phyloP scores from a whole-genome alignment of 148 eudicot species.

The Simmondsia chinensis region DNA sequence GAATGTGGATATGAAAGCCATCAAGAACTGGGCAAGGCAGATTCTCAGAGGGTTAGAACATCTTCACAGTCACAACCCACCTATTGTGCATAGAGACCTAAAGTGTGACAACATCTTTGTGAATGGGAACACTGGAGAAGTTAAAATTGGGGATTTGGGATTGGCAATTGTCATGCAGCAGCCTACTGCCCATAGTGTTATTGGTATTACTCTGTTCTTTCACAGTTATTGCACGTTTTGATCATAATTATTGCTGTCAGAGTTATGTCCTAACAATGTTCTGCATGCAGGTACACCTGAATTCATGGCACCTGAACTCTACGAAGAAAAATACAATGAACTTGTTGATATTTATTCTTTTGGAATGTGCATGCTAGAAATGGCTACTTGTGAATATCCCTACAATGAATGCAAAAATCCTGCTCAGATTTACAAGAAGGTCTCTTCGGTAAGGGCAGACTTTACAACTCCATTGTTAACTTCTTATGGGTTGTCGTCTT shows the following conservation, averaged over 20 bases:
- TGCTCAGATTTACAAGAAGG: slow-evolving; percentile 75
- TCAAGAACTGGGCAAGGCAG: slow-evolving; percentile 84
- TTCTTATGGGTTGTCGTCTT: background rate
- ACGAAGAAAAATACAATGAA: slow-evolving; percentile 75
- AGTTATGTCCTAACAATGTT: background rate
- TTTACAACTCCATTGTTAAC: background rate
- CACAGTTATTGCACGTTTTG: background rate
- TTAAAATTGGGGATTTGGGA: slow-evolving; percentile 88
- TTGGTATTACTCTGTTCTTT: slow-evolving; percentile 28
- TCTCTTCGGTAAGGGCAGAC: slow-evolving; percentile 49
- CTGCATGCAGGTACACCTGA: slow-evolving; percentile 66
- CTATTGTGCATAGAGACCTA: slow-evolving; percentile 74
- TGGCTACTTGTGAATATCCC: slow-evolving; percentile 75
- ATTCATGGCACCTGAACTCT: slow-evolving; percentile 97
- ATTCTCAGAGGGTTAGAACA: slow-evolving; percentile 62
- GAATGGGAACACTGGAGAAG: slow-evolving; percentile 78
- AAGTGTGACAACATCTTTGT: slow-evolving; percentile 85
- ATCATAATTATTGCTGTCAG: background rate
- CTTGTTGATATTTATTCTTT: slow-evolving; percentile 84
- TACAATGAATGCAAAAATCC: slow-evolving; percentile 65
- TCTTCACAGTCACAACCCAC: slow-evolving; percentile 68
- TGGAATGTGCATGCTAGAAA: slow-evolving; percentile 87
- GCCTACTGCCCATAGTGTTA: slow-evolving; percentile 56
- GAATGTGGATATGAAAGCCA: slow-evolving; percentile 51
- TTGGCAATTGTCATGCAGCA: slow-evolving; percentile 65